Base-by-base conservation (phyloP, 495 filamentous ascomycete genomes). In the Neurospora sublineolata region DNA sequence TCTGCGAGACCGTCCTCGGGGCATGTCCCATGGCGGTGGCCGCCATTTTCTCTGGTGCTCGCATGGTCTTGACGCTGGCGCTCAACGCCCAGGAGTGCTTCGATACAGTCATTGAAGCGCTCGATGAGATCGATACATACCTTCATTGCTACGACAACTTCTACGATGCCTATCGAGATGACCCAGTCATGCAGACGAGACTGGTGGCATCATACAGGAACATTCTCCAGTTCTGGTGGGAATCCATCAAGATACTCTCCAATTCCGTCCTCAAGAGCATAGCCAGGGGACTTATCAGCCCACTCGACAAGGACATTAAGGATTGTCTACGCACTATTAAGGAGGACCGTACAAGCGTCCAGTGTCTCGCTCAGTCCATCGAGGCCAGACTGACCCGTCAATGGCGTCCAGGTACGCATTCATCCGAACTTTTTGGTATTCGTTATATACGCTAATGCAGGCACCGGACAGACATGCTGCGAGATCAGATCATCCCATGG, bases 401-500 rank as follows among this genome's bases (percentile, higher is more conserved):
- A 69, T 64, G 60, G 37, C 42, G 42, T 46, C 42, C 42, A 46
- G 42, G 42, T 46, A 46, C 7, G 42, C 42, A 20, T 20, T 46
- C 42, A 46, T 46, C 42, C 42, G 18, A 46, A 20, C 42, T 10
- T n/a, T 7, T 46, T n/a, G 18, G 2, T 44, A 18, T 46, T 46
- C 1, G 42, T 46, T 46, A 20, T 8, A 46, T 46, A 2, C 42
- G 42, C 42, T 46, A 46, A 46, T 20, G 42, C 42, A 46, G 42
- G 42, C 10, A 46, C 42, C 58, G 74, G 71, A 71, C 40, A 42
- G 67, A 74, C 67, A 70, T 58, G 44, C 36, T 74, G 9, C 27
- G 71, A 68, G 37, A 71, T 37, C 23, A 73, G 38, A 73, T 76
- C 68, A 70, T 69, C 52, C 39, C 73, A 71, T 79, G 76, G 78